Evolutionary conservation across 78 protist genomes (phyloP), one percentile per base, ranked within the genome.

Genomic region (Guillardia theta): DNA sequence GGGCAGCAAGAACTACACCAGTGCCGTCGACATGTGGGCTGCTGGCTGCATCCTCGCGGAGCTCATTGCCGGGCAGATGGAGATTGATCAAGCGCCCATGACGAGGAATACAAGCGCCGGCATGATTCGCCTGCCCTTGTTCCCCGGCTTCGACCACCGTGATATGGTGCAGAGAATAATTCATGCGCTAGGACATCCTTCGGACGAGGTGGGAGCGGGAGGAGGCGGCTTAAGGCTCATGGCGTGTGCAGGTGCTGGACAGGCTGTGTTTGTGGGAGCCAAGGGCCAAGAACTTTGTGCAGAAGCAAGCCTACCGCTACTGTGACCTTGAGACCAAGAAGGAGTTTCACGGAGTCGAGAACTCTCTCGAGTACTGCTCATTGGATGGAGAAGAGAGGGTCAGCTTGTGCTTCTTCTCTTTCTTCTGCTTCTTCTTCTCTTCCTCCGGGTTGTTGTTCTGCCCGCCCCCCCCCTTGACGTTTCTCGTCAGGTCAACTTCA

Each of bases 11-110:
- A 36, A 70, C 45, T 70, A 70, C 87, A 36, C 45, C 45, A 70
- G 47, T 6, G 87, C 87, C 87, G 44, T 70, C 45, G 87, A 70
- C 87, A 70, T 70, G 87, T 70, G 87, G 87, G 70, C 87, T 22
- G 87, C 87, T 1, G 87, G 87, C 39, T 70, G 87, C 87, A 27
- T 70, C 87, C 1, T 70, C 39, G 87, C 87, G 87, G 87, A 70
- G 44, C 5, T 70, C 3, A 37, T 70, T 27, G 87, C 87, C 41
- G 9, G 47, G 47, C 87, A 70, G 87, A 22, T 10, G 45, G 47
- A 15, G 5, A 27, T 36, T 6, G 87, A 70, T 27, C 3, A 24
- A 30, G 87, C 87, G 87, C 87, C 87, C 39, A 37, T 70, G 47
- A 70, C 39, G n/a, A 37, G 87, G 39, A 27, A 27, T 6, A 36